Evolutionary conservation across 2,329 filamentous ascomycete species (phyloP).

Genomic region (Fusarium sp.): DNA sequence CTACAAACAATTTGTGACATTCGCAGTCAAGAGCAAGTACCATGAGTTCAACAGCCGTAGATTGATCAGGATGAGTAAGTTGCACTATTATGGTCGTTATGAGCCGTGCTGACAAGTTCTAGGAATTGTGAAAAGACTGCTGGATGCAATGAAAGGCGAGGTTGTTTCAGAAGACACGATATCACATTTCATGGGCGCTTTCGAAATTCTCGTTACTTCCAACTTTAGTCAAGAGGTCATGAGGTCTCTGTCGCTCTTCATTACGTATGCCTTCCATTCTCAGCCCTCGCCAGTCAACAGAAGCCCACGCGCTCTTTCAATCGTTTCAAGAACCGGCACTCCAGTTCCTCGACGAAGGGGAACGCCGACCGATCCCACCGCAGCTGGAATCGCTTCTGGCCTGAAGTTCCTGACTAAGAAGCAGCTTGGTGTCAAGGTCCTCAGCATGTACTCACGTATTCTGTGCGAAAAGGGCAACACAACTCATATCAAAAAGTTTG

Average conservation of each 20-base stretch:
- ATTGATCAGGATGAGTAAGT: constrained; percentile 88
- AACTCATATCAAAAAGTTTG: constrained; percentile 84
- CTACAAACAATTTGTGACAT: constrained; percentile 90
- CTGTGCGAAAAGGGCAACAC: constrained; percentile 79
- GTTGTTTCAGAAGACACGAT: constrained; percentile 78
- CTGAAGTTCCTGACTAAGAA: constrained; percentile 68
- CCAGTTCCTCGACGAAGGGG: constrained; percentile 54
- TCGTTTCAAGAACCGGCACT: constrained; percentile 56
- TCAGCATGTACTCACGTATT: constrained; percentile 81
- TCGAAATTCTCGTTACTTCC: constrained; percentile 82
- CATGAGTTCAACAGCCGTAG: constrained; percentile 92
- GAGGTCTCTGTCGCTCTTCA: constrained; percentile 87
- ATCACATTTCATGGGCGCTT: constrained; percentile 80
- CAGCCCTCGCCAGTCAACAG: constrained; percentile 62
- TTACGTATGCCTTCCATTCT: constrained; percentile 88
- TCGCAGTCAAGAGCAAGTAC: constrained; percentile 90
- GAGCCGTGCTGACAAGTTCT: constrained; percentile 31
- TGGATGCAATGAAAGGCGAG: constrained; percentile 92
- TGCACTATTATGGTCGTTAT: constrained; percentile 3
- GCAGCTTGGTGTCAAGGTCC: constrained; percentile 78
- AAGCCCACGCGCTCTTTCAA: constrained; percentile 62
- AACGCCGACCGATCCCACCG: constrained; percentile 53
- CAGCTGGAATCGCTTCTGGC: constrained; percentile 48
- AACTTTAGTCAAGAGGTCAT: constrained; percentile 88
- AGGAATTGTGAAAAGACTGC: constrained; percentile 90